Percentiles rank a stretch among this genome's conserved stretches.
Evolutionary conservation across 129 eudicot genomes (phyloP).

Genomic region (Ambrosia trifida): DNA sequence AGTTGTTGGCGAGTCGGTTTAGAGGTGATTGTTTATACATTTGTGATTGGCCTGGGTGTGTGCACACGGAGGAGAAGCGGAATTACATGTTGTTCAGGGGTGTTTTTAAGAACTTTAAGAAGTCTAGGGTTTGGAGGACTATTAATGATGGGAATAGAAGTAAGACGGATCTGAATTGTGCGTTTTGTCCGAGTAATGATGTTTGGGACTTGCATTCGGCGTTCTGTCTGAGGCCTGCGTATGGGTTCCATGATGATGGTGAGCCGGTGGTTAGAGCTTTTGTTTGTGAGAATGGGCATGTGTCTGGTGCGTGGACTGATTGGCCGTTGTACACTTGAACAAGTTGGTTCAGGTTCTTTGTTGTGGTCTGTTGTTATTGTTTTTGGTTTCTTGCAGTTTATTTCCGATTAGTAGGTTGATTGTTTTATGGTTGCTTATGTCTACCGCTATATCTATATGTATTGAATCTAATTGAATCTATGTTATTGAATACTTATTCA

Average conservation of each 20-base stretch:
- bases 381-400: constrained; percentile 11
- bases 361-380: constrained; percentile 19
- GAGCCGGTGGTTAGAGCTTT: constrained; percentile 95
- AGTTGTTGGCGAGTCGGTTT: constrained; percentile 82
- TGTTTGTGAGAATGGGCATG: constrained; percentile 97
- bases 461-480: background rate
- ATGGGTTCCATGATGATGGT: constrained; percentile 93
- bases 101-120: constrained; percentile 77
- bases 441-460: constrained; percentile 14
- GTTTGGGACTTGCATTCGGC: constrained; percentile 95
- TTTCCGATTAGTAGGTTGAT: constrained; percentile 3
- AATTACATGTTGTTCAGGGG: constrained; percentile 92
- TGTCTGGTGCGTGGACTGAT: constrained; percentile 98
- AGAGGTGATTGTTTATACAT: constrained; percentile 86
- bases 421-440: constrained; percentile 7
- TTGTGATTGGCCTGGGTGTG: constrained; percentile 97
- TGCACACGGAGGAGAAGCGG: constrained; percentile 83
- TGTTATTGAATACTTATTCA: background rate
- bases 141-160: constrained; percentile 72
- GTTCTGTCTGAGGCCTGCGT: constrained; percentile 84
- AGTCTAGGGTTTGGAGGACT: constrained; percentile 92
- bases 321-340: constrained; percentile 78
- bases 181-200: constrained; percentile 63
- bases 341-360: background rate
- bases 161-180: constrained; percentile 61